Percentiles rank a stretch among this genome's conserved stretches.
Conservation (phyloP, 1,139 yeast genomes). For the Arxiozyma heterogenica region DNA sequence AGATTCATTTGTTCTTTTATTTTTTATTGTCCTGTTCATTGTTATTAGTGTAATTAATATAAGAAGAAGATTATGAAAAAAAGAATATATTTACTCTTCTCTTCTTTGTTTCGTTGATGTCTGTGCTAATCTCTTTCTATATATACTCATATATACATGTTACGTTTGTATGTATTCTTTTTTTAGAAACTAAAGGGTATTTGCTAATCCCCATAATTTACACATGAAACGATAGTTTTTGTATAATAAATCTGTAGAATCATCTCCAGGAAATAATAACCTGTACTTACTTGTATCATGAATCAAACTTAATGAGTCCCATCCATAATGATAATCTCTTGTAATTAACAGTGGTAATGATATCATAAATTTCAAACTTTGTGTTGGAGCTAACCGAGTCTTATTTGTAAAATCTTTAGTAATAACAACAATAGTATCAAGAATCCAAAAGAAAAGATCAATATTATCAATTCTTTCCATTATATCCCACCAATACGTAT, state of each 20-base stretch:
- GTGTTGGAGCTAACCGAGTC: conserved; percentile 7
- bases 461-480: conserved; percentile 22
- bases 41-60: too few relatives aligned
- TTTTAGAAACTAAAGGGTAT: not conserved
- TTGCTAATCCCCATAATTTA: not conserved
- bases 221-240: not conserved
- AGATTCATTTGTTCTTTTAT: too few relatives aligned
- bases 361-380: conserved; percentile 29
- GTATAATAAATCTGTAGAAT: not conserved
- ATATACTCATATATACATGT: too few relatives aligned
- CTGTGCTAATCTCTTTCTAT: not conserved
- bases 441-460: conserved; percentile 26
- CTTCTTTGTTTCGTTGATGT: not conserved
- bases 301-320: conserved; percentile 33
- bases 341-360: conserved; percentile 34
- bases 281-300: conserved; percentile 13
- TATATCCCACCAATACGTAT: conserved; percentile 26
- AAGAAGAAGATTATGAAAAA: not conserved
- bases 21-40: too few relatives aligned
- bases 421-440: conserved; percentile 27
- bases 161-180: too few relatives aligned
- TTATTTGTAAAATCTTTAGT: conserved; percentile 11
- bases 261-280: conserved; percentile 12
- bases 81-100: not conserved
- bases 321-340: conserved; percentile 42